phyloP scores from a whole-genome alignment of 2,329 filamentous ascomycete genomes.

The Laburnicola sp. region DNA sequence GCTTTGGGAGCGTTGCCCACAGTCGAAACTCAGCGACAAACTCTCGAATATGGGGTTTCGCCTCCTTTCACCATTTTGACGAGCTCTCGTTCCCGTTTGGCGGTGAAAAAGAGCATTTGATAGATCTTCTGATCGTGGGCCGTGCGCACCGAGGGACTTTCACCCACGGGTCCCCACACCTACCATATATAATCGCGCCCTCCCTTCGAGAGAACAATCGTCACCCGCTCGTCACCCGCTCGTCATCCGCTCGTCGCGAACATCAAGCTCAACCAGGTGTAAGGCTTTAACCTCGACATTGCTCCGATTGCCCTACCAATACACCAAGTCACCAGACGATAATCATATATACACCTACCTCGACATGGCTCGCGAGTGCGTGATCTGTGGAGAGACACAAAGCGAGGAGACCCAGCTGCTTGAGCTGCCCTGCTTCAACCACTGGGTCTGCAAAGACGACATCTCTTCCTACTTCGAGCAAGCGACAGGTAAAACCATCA shows the following conservation, averaged over 20 bases:
- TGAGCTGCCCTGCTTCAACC: slow-evolving; percentile 25
- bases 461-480: slow-evolving; percentile 27
- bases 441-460: slow-evolving; percentile 32
- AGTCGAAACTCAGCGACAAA: no score
- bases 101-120: no score
- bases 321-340: background rate
- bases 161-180: background rate
- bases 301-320: no score
- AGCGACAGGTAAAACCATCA: slow-evolving; percentile 15
- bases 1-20: background rate
- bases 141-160: background rate
- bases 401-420: slow-evolving; percentile 20
- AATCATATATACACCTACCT: background rate
- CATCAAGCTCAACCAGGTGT: background rate
- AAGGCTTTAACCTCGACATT: no score
- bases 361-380: slow-evolving; percentile 20
- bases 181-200: background rate
- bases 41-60: no score
- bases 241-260: background rate
- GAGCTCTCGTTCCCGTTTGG: no score
- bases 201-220: background rate
- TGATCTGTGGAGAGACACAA: slow-evolving; percentile 30
- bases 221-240: no score
- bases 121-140: background rate
- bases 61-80: no score